Evolutionary conservation across 2,329 filamentous ascomycete genomes (phyloP), one percentile per base, ranked within the genome.

Genomic region (Cladobotryum mycophilum): DNA sequence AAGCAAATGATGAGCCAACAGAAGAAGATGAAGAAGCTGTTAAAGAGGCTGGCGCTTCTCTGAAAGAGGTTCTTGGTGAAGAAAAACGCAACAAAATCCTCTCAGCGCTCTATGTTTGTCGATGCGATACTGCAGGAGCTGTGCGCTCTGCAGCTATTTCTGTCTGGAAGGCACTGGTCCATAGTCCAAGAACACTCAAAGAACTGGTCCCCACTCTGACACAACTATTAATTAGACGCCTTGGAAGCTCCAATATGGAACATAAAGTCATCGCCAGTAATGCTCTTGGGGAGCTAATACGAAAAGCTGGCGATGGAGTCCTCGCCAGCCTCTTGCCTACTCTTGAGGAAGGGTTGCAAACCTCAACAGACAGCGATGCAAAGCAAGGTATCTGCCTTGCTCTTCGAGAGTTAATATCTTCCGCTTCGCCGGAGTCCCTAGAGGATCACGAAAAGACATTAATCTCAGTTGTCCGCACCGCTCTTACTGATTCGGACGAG

Each of bases 251-350:
- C 42, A 97, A 96, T 64, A 91, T 95, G 85, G 93, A 99, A 68
- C 93, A 99, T 70, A 97, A 96, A 75, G 87, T 96, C 60, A 99
- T 99, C 75, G 93, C 95, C 58, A 92, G 92, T 67, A 97, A 97
- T 67, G 90, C 93, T 45, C 79, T 99, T 50, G 93, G 93, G 64
- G 93, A 99, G 67, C 82, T 99, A 58, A 97, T 99, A 63, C 86
- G 93, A 62, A 96, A 96, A 70, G 92, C 93, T 62, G 93, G 95
- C 55, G 93, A 99, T 67, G 87, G 89, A 50, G 91, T 99, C 51
- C 76, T 99, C 56, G 82, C 90, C 20, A 95, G 83, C 41, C 74
- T 99, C 53, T 74, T 99, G 54, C 93, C 93, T 30, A 95, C 91
- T 34, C 81, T 99, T 45, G 91, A 97, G 66, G 89, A 95, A 66